phyloP scores from a whole-genome alignment of 305 asterid genomes.

The Fraxinus paxiana region DNA sequence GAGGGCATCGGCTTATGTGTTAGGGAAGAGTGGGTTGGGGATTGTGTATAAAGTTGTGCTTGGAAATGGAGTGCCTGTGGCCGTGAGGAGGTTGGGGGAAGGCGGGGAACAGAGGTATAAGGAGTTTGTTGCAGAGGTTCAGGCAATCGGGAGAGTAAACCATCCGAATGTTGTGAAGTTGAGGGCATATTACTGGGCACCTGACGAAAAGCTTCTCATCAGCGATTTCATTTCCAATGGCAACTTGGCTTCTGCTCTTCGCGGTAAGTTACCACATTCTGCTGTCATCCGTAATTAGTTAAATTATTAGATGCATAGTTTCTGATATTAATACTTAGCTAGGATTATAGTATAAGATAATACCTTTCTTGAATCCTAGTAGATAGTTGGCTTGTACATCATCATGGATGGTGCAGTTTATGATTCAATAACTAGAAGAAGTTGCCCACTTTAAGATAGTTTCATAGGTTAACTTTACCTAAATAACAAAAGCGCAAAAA shows the following conservation, averaged over 20 bases:
- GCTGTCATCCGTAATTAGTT: background rate
- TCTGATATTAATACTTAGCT: background rate
- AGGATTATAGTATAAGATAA: background rate
- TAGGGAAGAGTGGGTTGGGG: conserved; percentile 96
- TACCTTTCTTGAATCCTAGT: background rate
- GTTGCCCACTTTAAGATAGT: background rate
- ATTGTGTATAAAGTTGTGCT: conserved; percentile 93
- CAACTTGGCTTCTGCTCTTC: conserved; percentile 82
- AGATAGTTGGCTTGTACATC: background rate
- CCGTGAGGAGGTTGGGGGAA: conserved; percentile 90
- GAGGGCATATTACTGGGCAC: conserved; percentile 96
- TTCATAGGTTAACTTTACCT: background rate
- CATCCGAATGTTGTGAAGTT: conserved; percentile 86
- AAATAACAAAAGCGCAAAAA: too few species aligned
- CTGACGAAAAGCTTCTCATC: conserved; percentile 92
- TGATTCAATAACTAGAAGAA: background rate
- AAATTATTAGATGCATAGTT: background rate
- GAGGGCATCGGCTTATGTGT: conserved; percentile 93
- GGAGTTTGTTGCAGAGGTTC: conserved; percentile 85
- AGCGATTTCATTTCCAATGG: conserved; percentile 92
- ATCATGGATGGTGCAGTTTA: background rate
- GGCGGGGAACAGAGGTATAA: conserved; percentile 92
- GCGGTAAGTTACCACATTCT: conserved; percentile 42
- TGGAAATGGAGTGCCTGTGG: conserved; percentile 90
- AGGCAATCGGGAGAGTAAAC: conserved; percentile 83